Percentiles rank a stretch among this genome's conserved stretches.
These are phyloP conservation scores for Exophiala lecanii-corni DNA, from an alignment of 2,329 filamentous ascomycete genomes.

Conservation along the genomic window DNA sequence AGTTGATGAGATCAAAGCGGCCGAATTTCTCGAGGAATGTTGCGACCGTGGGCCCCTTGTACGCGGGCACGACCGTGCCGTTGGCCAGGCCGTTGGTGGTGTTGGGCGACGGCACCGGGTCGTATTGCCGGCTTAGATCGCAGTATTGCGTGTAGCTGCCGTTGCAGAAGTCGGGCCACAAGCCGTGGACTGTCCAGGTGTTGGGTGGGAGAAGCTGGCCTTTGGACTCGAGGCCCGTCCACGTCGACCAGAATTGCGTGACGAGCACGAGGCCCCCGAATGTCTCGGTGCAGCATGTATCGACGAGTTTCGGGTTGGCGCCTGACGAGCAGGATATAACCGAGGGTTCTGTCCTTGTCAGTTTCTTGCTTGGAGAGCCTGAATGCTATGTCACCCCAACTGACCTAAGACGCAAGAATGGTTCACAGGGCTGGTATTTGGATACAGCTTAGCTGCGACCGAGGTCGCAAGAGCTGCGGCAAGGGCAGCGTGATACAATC, in stretches of 20 bases:
- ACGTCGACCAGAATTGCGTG: slow-evolving; percentile 63
- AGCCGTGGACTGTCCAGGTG: slow-evolving; percentile 49
- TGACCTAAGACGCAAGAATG: slow-evolving; percentile 53
- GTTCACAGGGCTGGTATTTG: slow-evolving; percentile 49
- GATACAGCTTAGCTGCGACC: slow-evolving; percentile 14
- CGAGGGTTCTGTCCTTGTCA: slow-evolving; percentile 20
- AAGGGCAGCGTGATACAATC: slow-evolving; percentile 6
- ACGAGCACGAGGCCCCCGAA: slow-evolving; percentile 58
- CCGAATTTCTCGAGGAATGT: slow-evolving; percentile 57
- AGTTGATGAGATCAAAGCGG: slow-evolving; percentile 56
- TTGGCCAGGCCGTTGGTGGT: slow-evolving; percentile 55
- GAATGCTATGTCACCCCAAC: slow-evolving; percentile 3
- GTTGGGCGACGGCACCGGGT: slow-evolving; percentile 58
- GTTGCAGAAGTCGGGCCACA: slow-evolving; percentile 53
- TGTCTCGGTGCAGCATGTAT: slow-evolving; percentile 63
- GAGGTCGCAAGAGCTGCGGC: slow-evolving; percentile 7
- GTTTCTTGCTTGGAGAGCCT: no score
- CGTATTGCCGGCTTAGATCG: slow-evolving; percentile 58
- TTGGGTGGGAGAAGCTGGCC: slow-evolving; percentile 56
- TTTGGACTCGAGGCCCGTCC: slow-evolving; percentile 55
- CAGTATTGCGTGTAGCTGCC: slow-evolving; percentile 64
- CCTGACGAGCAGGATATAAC: slow-evolving; percentile 47
- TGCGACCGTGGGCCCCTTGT: slow-evolving; percentile 54
- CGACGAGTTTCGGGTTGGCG: slow-evolving; percentile 45
- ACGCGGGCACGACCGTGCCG: slow-evolving; percentile 50